Evolutionary conservation across 768 basidiomycete genomes (phyloP).

Genomic region (Piloderma croceum): DNA sequence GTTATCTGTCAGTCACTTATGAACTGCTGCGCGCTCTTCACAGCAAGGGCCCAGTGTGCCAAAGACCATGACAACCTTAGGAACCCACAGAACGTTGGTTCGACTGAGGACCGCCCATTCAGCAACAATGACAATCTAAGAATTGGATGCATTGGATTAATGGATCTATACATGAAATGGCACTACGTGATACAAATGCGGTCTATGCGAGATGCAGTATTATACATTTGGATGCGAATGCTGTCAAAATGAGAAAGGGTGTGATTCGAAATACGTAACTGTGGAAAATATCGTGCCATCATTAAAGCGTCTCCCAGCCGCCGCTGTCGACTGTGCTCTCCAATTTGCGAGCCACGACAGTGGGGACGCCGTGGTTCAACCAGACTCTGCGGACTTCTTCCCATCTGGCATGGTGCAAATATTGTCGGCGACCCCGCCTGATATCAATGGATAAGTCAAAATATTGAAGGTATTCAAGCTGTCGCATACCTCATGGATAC

Average conservation of each 20-base stretch:
- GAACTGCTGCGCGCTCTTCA: neutral
- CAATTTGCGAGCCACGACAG: slow-evolving; percentile 80
- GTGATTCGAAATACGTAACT: no score
- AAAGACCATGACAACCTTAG: no score
- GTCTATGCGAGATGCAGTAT: no score
- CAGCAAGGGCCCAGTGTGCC: slow-evolving; percentile 41
- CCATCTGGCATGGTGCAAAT: slow-evolving; percentile 76
- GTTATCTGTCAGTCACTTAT: neutral
- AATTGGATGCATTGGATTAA: no score
- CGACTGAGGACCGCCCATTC: no score
- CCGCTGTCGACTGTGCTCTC: slow-evolving; percentile 84
- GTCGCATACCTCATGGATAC: slow-evolving; percentile 74
- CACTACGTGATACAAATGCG: no score
- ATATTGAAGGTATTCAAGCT: neutral
- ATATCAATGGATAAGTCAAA: neutral
- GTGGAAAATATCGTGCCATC: no score
- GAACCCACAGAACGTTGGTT: no score
- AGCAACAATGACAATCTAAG: no score
- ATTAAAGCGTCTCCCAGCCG: slow-evolving; percentile 85
- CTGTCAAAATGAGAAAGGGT: no score
- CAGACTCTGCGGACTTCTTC: slow-evolving; percentile 90
- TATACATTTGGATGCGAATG: no score
- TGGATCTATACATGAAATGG: no score
- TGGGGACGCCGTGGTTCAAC: slow-evolving; percentile 87
- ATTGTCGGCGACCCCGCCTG: slow-evolving; percentile 87